Conservation (phyloP, 306 rosid genomes). For the Hippophae gyantsensis region DNA sequence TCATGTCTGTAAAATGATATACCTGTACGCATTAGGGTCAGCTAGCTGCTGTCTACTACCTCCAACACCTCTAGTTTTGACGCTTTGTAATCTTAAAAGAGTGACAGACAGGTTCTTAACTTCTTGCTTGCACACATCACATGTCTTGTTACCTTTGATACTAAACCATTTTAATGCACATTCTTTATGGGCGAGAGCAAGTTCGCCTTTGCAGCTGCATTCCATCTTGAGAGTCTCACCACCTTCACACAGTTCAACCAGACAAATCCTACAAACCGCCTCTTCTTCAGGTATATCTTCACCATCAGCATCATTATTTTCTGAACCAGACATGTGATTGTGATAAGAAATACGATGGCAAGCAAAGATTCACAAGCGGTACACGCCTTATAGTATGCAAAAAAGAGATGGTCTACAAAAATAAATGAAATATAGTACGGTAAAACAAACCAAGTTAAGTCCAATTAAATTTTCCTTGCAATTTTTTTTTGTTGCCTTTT, state of each 20-base stretch:
- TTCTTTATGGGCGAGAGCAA: conserved; percentile 93
- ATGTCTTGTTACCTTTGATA: conserved; percentile 86
- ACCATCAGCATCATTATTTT: conserved; percentile 41
- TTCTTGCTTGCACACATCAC: conserved; percentile 92
- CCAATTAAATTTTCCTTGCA: neutral
- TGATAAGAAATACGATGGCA: conserved; percentile 14
- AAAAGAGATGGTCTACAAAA: neutral
- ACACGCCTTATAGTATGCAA: conserved; percentile 4
- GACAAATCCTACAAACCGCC: conserved; percentile 95
- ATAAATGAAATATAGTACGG: neutral
- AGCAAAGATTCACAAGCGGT: neutral
- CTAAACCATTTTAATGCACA: conserved; percentile 96
- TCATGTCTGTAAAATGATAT: conserved; percentile 16
- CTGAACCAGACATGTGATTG: conserved; percentile 37
- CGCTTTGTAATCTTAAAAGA: conserved; percentile 63
- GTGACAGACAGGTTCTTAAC: conserved; percentile 83
- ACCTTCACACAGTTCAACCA: conserved; percentile 89
- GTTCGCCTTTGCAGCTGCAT: conserved; percentile 98
- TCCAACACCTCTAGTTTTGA: conserved; percentile 38
- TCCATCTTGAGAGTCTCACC: conserved; percentile 97
- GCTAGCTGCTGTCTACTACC: conserved; percentile 36
- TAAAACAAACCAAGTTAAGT: neutral
- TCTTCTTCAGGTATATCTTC: conserved; percentile 93
- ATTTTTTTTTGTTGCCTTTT: too few relatives aligned
- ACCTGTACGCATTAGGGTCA: conserved; percentile 62